These are phyloP conservation scores for Panicum hallii DNA, from an alignment of 202 grass and related monocot genomes.

Conservation along the genomic window DNA sequence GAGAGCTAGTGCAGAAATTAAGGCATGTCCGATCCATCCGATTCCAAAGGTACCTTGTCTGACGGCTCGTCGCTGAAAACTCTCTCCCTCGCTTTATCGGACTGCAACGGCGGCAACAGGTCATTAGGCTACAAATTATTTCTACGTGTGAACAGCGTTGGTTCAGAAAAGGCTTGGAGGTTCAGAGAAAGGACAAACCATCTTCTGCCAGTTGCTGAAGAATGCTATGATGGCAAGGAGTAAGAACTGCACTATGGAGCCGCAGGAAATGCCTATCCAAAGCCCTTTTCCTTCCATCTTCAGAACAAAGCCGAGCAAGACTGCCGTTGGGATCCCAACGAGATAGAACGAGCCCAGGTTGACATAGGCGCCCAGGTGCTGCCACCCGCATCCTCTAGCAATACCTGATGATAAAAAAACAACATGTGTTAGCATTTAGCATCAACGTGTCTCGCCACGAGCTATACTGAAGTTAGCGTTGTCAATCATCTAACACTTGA, in stretches of 20 bases:
- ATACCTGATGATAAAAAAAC: conserved; percentile 53
- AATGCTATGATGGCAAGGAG: conserved; percentile 62
- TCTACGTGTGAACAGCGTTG: not conserved
- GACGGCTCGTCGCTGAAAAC: conserved; percentile 52
- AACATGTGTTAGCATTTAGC: not conserved
- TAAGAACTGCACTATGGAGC: conserved; percentile 65
- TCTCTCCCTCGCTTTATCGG: conserved; percentile 60
- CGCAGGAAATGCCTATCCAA: conserved; percentile 81
- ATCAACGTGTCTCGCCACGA: not conserved
- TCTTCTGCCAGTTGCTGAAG: conserved; percentile 82
- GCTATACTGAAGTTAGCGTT: not conserved
- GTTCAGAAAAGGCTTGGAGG: not conserved
- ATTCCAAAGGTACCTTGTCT: conserved; percentile 33
- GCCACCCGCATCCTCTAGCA: conserved; percentile 85
- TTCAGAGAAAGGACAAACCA: conserved; percentile 53
- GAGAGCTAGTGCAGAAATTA: conserved; percentile 6
- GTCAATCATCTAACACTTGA: not conserved
- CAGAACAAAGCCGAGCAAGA: conserved; percentile 70
- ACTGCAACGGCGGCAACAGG: conserved; percentile 42
- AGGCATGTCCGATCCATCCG: not conserved
- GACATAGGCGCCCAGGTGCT: conserved; percentile 87
- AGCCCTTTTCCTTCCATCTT: conserved; percentile 79
- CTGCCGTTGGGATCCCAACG: conserved; percentile 69
- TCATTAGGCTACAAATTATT: not conserved
- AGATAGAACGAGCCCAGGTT: conserved; percentile 89